Base-by-base conservation (phyloP, 2,329 filamentous ascomycete genomes). In the Fusarium torulosum region DNA sequence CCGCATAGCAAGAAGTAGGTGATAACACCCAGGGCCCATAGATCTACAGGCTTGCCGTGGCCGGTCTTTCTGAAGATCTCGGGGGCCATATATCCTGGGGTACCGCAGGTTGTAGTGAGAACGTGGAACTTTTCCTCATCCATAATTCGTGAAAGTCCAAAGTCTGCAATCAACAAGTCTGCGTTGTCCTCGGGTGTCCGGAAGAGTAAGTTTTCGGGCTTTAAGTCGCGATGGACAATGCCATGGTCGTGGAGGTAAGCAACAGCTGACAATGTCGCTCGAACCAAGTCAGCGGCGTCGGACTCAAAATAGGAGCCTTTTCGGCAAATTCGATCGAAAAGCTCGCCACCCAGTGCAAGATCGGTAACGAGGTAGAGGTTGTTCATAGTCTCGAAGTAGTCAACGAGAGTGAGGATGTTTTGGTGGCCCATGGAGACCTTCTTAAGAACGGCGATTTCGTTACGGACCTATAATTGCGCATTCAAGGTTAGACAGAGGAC, bases 381-480 rank as follows among this genome's bases (percentile, higher is more conserved):
- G 83, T 99, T 98, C 92, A 97, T 97, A 8, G 96, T 99, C 83
- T 99, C 96, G 77, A 99, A 99, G 81, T 98, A 99, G 83, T 99
- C 96, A 74, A 98, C 96, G 60, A 99, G 86, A 2, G 96, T 99
- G 64, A 99, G 83, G 77, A 99, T 98, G 77, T 99, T 99, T 79
- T 96, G 93, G 81, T 99, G 95, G 55, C 96, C 96, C 92, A 99
- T 97, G 2, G 95, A 98, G n/a, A 99, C 95, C 75, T 91, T 91
- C 80, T 98, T 98, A 71, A 99, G 86, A 25, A 99, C 94, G 8
- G 96, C 95, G 74, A 99, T 99, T 82, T 99, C 96, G 78, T 99
- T 99, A 66, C 96, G 91, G 60, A 97, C 93, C 93, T 97, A 43
- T 37, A 20, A 53, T 58, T 54, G 46, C 46, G 46, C 53, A 55